These are phyloP conservation scores for Diplogelasinospora grovesii DNA, from an alignment of 495 filamentous ascomycete genomes.

Conservation along the genomic window DNA sequence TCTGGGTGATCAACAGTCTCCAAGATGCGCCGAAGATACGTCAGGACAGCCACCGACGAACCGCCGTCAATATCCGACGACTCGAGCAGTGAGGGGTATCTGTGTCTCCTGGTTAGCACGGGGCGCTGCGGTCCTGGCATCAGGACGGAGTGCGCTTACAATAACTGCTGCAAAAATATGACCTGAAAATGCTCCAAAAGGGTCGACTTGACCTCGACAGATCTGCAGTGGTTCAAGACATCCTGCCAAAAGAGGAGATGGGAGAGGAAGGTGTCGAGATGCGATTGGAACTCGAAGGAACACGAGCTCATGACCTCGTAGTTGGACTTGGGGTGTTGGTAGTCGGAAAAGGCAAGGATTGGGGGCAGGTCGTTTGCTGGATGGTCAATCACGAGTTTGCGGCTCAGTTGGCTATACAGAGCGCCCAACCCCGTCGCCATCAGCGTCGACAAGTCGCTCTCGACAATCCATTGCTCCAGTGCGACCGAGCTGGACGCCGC, in stretches of 20 bases:
- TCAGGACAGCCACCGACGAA: slow-evolving; percentile 91
- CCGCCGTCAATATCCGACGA: slow-evolving; percentile 95
- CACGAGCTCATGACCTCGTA: slow-evolving; percentile 65
- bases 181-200: slow-evolving; percentile 96
- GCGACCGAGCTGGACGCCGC: slow-evolving; percentile 73
- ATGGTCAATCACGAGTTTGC: slow-evolving; percentile 58
- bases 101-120: slow-evolving; percentile 30
- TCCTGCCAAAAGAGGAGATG: slow-evolving; percentile 98
- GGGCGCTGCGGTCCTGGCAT: not conserved
- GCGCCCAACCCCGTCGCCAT: slow-evolving; percentile 96
- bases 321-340: slow-evolving; percentile 52
- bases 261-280: slow-evolving; percentile 89
- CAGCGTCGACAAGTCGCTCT: slow-evolving; percentile 90
- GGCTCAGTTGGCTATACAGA: slow-evolving; percentile 92
- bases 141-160: slow-evolving; percentile 50
- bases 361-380: slow-evolving; percentile 62
- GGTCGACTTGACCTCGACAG: slow-evolving; percentile 82
- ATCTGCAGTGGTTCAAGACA: slow-evolving; percentile 89
- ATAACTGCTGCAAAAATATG: slow-evolving; percentile 87
- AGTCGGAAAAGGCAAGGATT: slow-evolving; percentile 81
- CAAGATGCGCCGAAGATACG: slow-evolving; percentile 84
- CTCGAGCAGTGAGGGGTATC: slow-evolving; percentile 91
- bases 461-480: slow-evolving; percentile 91
- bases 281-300: slow-evolving; percentile 61
- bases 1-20: slow-evolving; percentile 88